Evolutionary conservation across 768 basidiomycete genomes (phyloP), one percentile per base, ranked within the genome.

Genomic region (Ramaria sp.): DNA sequence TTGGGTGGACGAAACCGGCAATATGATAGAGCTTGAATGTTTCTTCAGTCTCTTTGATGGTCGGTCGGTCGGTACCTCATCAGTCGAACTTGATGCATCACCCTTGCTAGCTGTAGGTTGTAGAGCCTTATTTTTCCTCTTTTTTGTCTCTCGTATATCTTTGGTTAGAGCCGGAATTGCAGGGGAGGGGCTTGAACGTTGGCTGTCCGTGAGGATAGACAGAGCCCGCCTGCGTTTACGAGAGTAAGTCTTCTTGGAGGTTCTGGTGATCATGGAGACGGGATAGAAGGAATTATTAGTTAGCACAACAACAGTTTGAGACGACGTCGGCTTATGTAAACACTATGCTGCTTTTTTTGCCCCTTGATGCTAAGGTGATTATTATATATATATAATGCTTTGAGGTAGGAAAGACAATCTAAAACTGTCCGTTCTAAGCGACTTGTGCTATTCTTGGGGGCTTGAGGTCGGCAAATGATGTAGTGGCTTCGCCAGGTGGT

Each of bases 401-500:
- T 46, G 10, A 51, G 22, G 27, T 15, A 50, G 13, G 37, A 30
- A 38, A 39, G 52, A 30, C n/a, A 42, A 33, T 24, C 47, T 19
- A 33, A 54, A 33, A 27, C 27, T 27, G 33, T 27, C 20, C 15
- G 19, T 47, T 46, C 51, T 59, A 50, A 31, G 57, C 42, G 9
- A 58, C 38, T 19, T 53, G 56, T 15, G 52, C 43, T 37, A 58
- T 48, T 24, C 27, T 53, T 12, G 30, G 55, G 1, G 42, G 49
- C 24, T 46, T 34, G 45, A 51, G 7, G 27, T 22, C 47, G 12
- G 50, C 20, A 31, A 41, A 37, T 22, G 51, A 30, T 51, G 57
- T 10, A 49, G 33, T 20, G 20, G 33, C 33, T 50, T 54, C 52
- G 47, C 53, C 45, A 9, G 71, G 71, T 22, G 72, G 71, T 30